Base-by-base conservation (phyloP, 139 green algal genomes). In the Ostreobium quekettii region DNA sequence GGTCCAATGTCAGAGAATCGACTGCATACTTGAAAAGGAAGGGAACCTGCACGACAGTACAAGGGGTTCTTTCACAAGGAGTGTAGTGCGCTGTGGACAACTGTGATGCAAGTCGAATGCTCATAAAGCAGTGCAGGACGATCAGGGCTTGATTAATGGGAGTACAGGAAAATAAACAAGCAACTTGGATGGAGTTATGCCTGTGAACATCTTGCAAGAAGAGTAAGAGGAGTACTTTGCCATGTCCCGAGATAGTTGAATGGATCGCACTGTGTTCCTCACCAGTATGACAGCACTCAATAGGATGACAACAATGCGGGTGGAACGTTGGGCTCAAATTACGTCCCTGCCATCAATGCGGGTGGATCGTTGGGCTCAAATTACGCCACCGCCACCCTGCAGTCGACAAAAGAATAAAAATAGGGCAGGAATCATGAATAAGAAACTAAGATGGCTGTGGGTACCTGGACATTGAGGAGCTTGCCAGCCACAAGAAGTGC, bases 11-110 rank as follows among this genome's bases (percentile, higher is more conserved):
- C 36, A 97, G 73, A 0, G 76, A 70, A 76, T 97, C 91, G 0
- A 97, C 73, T 1, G 89, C 88, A 61, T 92, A 82, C 80, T 99
- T 99, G 77, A 98, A 93, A 33, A 96, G 67, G 47, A 99, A 94
- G 1, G 94, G 94, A 33, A 95, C 86, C 81, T 91, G 76, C 60
- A 49, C 22, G 46, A 64, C 5, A 35, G 28, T 28, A 42, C 39
- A 61, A 24, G 8, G 30, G 8, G 3, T 24, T 57, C n/a, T n/a
- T n/a, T n/a, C n/a, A n/a, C n/a, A n/a, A n/a, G n/a, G n/a, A n/a
- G n/a, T n/a, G n/a, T n/a, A n/a, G n/a, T n/a, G n/a, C n/a, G n/a
- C n/a, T n/a, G 42, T 62, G 28, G 5, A 35, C 22, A 66, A 42
- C 46, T 36, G 3, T 26, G 24, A 31, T 60, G 36, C 4, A 7